phyloP scores from a whole-genome alignment of 306 rosid genomes.

The Acmispon strigosus region DNA sequence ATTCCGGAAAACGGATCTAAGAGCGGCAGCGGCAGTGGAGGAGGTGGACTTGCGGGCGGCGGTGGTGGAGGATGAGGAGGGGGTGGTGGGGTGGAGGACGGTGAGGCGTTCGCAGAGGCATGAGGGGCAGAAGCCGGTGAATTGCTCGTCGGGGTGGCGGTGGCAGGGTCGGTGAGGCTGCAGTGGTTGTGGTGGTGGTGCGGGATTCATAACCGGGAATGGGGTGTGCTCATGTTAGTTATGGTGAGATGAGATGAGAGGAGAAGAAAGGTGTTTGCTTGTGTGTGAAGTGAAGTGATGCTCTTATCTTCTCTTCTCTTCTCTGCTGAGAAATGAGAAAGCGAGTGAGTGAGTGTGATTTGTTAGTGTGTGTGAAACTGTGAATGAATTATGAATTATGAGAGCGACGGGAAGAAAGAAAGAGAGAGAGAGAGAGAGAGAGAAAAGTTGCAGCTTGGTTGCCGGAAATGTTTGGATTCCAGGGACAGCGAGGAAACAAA shows the following conservation, averaged over 20 bases:
- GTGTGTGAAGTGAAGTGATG: background rate
- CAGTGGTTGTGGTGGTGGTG: constrained; percentile 23
- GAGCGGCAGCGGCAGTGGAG: constrained; percentile 81
- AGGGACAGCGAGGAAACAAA: background rate
- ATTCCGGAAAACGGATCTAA: constrained; percentile 62
- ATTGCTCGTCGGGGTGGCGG: constrained; percentile 77
- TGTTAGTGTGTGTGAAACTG: too few species aligned
- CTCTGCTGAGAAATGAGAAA: background rate
- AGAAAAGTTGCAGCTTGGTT: background rate
- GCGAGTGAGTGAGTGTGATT: background rate
- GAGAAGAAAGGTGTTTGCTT: background rate
- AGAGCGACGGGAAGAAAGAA: background rate
- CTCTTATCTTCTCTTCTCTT: too few species aligned
- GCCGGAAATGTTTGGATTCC: background rate
- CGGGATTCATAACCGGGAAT: constrained; percentile 68
- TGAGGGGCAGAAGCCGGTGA: constrained; percentile 93
- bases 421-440: background rate
- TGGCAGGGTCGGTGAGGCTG: constrained; percentile 59
- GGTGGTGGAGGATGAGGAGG: constrained; percentile 44
- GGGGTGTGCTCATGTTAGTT: constrained; percentile 59
- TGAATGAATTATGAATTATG: background rate
- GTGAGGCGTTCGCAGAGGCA: constrained; percentile 97
- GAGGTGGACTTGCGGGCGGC: constrained; percentile 37
- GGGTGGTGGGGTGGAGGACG: constrained; percentile 50
- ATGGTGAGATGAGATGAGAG: background rate